Conservation (phyloP, 1,284 basidiomycete genomes). For the Singerocomus inundabilis region DNA sequence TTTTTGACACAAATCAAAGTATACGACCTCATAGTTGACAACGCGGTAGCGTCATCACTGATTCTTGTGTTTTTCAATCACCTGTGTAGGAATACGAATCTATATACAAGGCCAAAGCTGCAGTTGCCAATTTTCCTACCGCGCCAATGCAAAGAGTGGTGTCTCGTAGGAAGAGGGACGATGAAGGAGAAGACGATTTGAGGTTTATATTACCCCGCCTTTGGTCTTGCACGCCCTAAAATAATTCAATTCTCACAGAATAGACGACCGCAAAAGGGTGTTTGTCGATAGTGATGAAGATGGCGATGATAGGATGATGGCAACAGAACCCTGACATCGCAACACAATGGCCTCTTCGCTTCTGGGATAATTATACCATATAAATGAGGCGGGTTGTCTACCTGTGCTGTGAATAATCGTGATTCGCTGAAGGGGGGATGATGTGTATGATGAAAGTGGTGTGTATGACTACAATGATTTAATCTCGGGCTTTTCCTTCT, state of each 20-base stretch:
- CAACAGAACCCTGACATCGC: slow-evolving; percentile 27
- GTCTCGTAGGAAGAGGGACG: slow-evolving; percentile 64
- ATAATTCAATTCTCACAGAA: slow-evolving; percentile 36
- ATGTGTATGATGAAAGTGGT: neutral
- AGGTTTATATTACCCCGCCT: slow-evolving; percentile 35
- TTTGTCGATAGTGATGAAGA: slow-evolving; percentile 38
- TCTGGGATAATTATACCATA: slow-evolving; percentile 28
- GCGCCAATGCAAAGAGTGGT: slow-evolving; percentile 41
- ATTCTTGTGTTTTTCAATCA: slow-evolving; percentile 2
- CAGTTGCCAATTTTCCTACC: slow-evolving; percentile 56
- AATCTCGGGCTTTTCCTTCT: slow-evolving; percentile 78
- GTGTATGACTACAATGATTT: slow-evolving; percentile 58
- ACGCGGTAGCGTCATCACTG: neutral
- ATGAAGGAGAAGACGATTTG: slow-evolving; percentile 63
- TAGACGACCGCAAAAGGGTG: slow-evolving; percentile 53
- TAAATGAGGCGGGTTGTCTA: slow-evolving; percentile 18
- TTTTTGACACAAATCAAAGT: slow-evolving; percentile 88
- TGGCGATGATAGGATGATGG: slow-evolving; percentile 31
- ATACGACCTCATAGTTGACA: slow-evolving; percentile 16
- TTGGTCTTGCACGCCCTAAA: neutral
- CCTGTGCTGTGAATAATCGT: slow-evolving; percentile 18
- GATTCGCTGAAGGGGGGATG: slow-evolving; percentile 19
- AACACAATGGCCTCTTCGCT: neutral
- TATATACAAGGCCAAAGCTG: slow-evolving; percentile 76
- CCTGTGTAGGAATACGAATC: slow-evolving; percentile 78